Conservation (phyloP, 495 filamentous ascomycete species). For the Aspergillus cavernicola region DNA sequence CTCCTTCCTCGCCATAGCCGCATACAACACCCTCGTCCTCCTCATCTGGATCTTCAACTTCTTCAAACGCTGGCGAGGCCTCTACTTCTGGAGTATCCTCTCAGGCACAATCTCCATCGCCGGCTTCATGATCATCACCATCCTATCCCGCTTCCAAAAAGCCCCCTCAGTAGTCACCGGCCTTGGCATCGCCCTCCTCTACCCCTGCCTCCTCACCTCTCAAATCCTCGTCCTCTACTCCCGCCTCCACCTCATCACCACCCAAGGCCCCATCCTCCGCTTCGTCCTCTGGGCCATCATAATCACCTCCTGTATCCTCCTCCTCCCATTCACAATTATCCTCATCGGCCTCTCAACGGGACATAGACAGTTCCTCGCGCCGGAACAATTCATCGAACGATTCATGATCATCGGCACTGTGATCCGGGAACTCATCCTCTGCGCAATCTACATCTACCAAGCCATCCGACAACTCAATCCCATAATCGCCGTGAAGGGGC, state of each 20-base stretch:
- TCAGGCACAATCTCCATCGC: slow-evolving; percentile 26
- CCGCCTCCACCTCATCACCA: slow-evolving; percentile 36
- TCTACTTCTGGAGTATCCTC: slow-evolving; percentile 46
- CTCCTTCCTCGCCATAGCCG: slow-evolving; percentile 30
- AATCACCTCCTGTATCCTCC: slow-evolving; percentile 18
- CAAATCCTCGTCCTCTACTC: slow-evolving; percentile 39
- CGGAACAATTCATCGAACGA: slow-evolving; percentile 41
- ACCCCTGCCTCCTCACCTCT: slow-evolving; percentile 34
- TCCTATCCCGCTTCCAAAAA: slow-evolving; percentile 32
- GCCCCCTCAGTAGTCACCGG: slow-evolving; percentile 19
- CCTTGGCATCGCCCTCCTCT: slow-evolving; percentile 26
- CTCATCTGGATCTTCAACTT: slow-evolving; percentile 35
- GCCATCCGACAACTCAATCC: slow-evolving; percentile 32
- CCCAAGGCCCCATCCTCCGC: slow-evolving; percentile 14
- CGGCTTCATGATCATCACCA: slow-evolving; percentile 21
- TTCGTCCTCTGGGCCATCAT: slow-evolving; percentile 35
- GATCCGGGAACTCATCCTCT: slow-evolving; percentile 47
- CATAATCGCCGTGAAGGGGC: slow-evolving; percentile 24
- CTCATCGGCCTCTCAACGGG: slow-evolving; percentile 25
- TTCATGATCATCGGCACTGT: slow-evolving; percentile 39
- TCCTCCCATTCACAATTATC: slow-evolving; percentile 31
- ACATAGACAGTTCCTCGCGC: slow-evolving; percentile 14
- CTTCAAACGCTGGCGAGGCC: slow-evolving; percentile 35
- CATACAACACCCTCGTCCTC: slow-evolving; percentile 39
- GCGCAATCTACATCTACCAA: slow-evolving; percentile 46